Conservation (phyloP, 2,329 filamentous ascomycete genomes). For the Exophiala xenobiotica region DNA sequence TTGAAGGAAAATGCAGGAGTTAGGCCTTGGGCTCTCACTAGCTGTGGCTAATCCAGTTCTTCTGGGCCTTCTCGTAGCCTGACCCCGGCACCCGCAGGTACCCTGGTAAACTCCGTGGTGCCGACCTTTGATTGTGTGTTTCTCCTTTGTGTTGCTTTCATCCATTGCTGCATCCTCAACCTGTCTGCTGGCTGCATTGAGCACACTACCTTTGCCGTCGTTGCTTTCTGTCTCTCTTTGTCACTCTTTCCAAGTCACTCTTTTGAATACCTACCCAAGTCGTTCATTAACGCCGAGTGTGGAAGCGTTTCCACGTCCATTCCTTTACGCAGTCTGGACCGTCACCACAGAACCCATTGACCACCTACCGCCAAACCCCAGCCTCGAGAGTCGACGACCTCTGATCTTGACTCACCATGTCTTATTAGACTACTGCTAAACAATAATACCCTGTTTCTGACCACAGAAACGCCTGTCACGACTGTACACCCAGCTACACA, state of each 20-base stretch:
- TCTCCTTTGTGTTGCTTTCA: background rate
- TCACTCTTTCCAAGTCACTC: conserved; percentile 31
- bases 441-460: conserved; percentile 1
- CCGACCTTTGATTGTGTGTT: background rate
- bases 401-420: conserved; percentile 10
- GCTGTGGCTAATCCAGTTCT: background rate
- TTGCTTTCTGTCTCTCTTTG: conserved; percentile 23
- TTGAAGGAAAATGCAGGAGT: no score
- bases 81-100: background rate
- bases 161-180: no score
- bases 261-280: conserved; percentile 10
- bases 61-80: background rate
- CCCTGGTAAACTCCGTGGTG: background rate
- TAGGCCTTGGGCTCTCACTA: no score
- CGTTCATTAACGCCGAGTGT: conserved; percentile 13
- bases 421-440: conserved; percentile 4
- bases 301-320: conserved; percentile 22
- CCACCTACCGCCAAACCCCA: conserved; percentile 6
- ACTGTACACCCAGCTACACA: conserved; percentile 1
- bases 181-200: conserved; percentile 10
- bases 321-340: conserved; percentile 20
- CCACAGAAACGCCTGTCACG: background rate
- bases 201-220: conserved; percentile 5
- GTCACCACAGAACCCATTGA: conserved; percentile 11
- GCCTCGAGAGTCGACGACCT: background rate